Evolutionary conservation across 148 eudicot genomes (phyloP), one percentile per base, ranked within the genome.

Genomic region (Chenopodium suecicum): DNA sequence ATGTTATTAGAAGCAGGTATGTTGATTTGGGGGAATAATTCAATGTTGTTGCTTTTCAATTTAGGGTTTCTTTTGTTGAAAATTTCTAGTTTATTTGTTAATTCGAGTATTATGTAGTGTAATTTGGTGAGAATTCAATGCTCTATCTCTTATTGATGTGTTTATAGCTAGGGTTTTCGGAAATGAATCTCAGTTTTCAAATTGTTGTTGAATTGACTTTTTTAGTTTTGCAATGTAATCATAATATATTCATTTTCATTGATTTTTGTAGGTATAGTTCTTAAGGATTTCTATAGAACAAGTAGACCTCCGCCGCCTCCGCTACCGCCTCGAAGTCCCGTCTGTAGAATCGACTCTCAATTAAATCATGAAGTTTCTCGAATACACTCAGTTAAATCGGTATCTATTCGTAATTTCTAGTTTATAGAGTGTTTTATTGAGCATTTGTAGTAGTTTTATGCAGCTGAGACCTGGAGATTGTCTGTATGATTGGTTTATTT

Each of bases 311-410:
- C 83, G 37, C 76, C 74, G 13, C 74, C 83, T 10, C 29, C 56
- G 7, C 77, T 54, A 12, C 79, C 71, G 31, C 63, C 46, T 7
- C 62, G 0, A 70, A 69, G 12, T 47, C 16, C 58, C 16, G 56
- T 48, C 64, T 70, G 37, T 80, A 54, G 31, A 19, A 69, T 75
- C 41, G 3, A 41, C 23, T 76, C 34, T 78, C 32, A 25, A 9
- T 22, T 79, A 4, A 46, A 79, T 50, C 86, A 93, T 95, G 99
- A 96, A 96, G 93, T 96, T 88, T 81, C 84, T 96, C 90, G 99
- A 96, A 89, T 92, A 91, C 91, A 94, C 99, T 29, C 89, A 94
- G 56, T 88, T 96, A 75, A 94, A 96, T 80, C 87, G 95, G 99
- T 96, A 90, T 62, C 70, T 48, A 60, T 78, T 44, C 71, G 44